Evolutionary conservation across 1,284 basidiomycete genomes (phyloP).

Genomic region (Apiotrichum siamense): DNA sequence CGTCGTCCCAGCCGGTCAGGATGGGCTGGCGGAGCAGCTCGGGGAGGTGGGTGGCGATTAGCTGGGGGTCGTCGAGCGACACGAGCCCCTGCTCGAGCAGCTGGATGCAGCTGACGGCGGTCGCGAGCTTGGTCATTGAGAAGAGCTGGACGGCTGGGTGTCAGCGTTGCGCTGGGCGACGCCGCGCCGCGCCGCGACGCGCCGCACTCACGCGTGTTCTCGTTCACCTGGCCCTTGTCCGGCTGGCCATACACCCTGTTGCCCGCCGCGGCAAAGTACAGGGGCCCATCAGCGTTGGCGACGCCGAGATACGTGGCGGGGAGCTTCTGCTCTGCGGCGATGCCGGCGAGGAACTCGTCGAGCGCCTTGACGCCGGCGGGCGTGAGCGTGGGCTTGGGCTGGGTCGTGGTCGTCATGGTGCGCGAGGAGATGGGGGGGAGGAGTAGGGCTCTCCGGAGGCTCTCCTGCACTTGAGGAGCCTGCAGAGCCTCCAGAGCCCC

Average conservation of each 20-base stretch:
- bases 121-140: constrained; percentile 37
- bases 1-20: constrained; percentile 9
- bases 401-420: constrained; percentile 2
- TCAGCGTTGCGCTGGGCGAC: background rate
- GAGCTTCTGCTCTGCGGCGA: constrained; percentile 16
- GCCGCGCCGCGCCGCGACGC: background rate
- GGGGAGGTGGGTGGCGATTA: constrained; percentile 29
- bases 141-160: constrained; percentile 29
- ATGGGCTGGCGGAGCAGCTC: constrained; percentile 30
- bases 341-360: constrained; percentile 20
- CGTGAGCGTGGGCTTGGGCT: background rate
- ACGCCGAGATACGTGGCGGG: constrained; percentile 31
- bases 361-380: constrained; percentile 18
- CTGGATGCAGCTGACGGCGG: constrained; percentile 6
- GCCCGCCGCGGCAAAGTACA: constrained; percentile 30
- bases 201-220: constrained; percentile 27
- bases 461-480: no score
- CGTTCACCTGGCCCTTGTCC: constrained; percentile 23
- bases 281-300: constrained; percentile 15
- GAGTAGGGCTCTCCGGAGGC: no score
- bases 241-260: constrained; percentile 26
- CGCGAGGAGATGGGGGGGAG: no score
- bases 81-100: constrained; percentile 16
- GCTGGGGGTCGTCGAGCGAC: constrained; percentile 22
- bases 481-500: no score